Base-by-base conservation (phyloP, 768 basidiomycete genomes). In the Mycena albidolilacea region DNA sequence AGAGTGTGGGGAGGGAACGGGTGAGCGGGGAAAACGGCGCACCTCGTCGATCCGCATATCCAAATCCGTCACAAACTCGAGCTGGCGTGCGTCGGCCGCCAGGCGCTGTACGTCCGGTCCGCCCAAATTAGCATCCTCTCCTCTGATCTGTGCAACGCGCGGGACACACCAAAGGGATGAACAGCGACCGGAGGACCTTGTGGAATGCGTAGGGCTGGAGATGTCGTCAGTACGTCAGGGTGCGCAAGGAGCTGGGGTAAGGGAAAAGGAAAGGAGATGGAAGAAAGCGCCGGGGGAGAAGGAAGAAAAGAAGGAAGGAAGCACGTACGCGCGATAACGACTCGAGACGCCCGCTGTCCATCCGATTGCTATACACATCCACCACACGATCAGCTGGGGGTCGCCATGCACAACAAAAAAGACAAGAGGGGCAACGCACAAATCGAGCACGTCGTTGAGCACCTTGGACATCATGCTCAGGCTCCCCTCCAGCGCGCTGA, bases 401-500 rank as follows among this genome's bases (percentile, higher is more conserved):
- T 19, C 9, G 37, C n/a, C 14, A 43, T 61, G 41, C 21, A 41
- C 43, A 61, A 58, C 43, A 21, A 61, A 37, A 63, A 57, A 21
- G 23, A 4, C 69, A 21, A 61, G 30, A 63, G 54, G 21, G 23
- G 8, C 69, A 35, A 21, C 68, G 50, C 74, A 90, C 86, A 91
- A 90, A 75, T 91, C 91, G 19, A 92, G 84, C 39, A 91, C 88
- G 75, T 91, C 90, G 67, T 92, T 91, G 41, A 91, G 83, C 7
- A 92, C 91, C 83, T 92, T 91, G 61, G 88, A 88, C 93, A 93
- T 93, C 89, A 92, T 91, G 69, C 88, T 88, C 61, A 93, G 78
- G 72, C 89, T 90, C 2, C 91, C 90, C 71, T 90, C 89, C 21
- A 93, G 84, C 3, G 91, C 94, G 77, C 89, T 90, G 71, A 93